Evolutionary conservation across 345 rosid species (phyloP).

Genomic region (Eucalyptus melliodora): DNA sequence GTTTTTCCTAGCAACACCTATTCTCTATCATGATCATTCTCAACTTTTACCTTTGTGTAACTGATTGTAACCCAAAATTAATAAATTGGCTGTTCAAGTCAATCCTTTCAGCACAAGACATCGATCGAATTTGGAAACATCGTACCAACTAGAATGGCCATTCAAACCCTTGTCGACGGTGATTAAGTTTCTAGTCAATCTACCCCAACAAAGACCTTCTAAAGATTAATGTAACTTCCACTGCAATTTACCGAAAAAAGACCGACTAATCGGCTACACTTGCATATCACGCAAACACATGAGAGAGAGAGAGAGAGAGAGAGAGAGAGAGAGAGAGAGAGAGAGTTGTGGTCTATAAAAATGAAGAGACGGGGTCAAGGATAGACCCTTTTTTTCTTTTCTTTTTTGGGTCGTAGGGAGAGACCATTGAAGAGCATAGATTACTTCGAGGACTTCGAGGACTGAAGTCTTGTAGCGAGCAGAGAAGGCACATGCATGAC

Average conservation of each 20-base stretch:
- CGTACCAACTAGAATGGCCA: not conserved
- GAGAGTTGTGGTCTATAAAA: not conserved
- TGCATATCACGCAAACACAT: not conserved
- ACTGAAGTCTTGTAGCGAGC: not conserved
- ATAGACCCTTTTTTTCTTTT: too few relatives aligned
- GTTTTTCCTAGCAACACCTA: not conserved
- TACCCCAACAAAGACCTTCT: not conserved
- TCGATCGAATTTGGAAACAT: not conserved
- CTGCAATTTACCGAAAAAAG: not conserved
- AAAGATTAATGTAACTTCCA: not conserved
- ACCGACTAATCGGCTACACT: not conserved
- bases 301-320: not conserved
- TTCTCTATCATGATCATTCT: not conserved
- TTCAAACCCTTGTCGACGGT: not conserved
- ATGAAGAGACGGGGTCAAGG: not conserved
- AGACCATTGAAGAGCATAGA: not conserved
- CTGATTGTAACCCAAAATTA: not conserved
- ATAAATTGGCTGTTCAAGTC: not conserved
- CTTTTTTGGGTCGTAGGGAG: not conserved
- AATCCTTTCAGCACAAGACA: not conserved
- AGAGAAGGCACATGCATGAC: too few relatives aligned
- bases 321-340: too few relatives aligned
- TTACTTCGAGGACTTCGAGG: not conserved
- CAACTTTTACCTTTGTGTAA: not conserved
- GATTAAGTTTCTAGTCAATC: not conserved